These are phyloP conservation scores for Scheffersomyces cryptocercus DNA, from an alignment of 1,139 yeast species.

Conservation along the genomic window DNA sequence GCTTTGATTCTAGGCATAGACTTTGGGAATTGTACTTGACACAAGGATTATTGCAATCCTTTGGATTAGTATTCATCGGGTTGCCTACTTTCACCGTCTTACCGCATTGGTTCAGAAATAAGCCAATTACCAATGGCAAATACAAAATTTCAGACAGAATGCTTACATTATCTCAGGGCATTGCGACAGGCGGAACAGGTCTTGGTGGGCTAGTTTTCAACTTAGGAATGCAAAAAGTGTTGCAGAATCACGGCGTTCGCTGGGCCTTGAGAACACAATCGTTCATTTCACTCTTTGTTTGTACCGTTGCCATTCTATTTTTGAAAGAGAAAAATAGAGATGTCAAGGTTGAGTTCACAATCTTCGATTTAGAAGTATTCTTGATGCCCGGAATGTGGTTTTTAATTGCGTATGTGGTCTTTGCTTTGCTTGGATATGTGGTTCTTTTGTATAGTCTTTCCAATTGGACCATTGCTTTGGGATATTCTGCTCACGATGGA, in stretches of 20 bases:
- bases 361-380: background rate
- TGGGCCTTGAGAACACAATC: constrained; percentile 13
- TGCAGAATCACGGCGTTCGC: constrained; percentile 10
- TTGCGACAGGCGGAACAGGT: background rate
- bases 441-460: constrained; percentile 4
- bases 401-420: background rate
- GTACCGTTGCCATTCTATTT: background rate
- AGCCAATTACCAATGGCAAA: background rate
- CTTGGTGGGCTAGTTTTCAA: constrained; percentile 8
- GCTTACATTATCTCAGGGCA: background rate
- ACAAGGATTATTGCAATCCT: constrained; percentile 16
- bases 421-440: constrained; percentile 3
- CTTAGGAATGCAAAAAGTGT: constrained; percentile 15
- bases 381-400: constrained; percentile 2
- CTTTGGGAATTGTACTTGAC: constrained; percentile 18
- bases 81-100: background rate
- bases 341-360: constrained; percentile 4
- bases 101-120: background rate
- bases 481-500: constrained; percentile 4
- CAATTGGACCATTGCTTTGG: constrained; percentile 3
- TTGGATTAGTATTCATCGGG: constrained; percentile 14
- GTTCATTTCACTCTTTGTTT: background rate
- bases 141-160: background rate
- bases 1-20: constrained; percentile 7
- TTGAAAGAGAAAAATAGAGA: constrained; percentile 2